A percentile compares a stretch with the other conserved stretches of the same genome.
phyloP scores from a whole-genome alignment of 176 grass and related monocot species.

The Carex myosuroides region DNA sequence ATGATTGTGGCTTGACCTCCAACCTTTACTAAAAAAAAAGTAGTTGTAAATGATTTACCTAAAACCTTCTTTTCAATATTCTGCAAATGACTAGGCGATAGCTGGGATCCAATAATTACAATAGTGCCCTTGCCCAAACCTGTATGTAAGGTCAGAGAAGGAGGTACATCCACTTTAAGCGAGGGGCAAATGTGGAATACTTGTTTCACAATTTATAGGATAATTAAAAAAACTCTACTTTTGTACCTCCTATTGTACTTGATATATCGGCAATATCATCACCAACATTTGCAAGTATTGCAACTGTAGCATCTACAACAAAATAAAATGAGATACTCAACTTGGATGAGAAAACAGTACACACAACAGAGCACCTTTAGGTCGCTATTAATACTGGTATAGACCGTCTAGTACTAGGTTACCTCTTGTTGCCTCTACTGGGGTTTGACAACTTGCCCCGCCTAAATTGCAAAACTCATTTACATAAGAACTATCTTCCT shows the following conservation, averaged over 20 bases:
- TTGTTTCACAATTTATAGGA: neutral
- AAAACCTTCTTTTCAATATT: constrained; percentile 47
- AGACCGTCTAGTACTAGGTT: neutral
- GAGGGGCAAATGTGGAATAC: neutral
- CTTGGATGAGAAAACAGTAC: neutral
- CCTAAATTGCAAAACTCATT: constrained; percentile 12
- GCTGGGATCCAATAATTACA: constrained; percentile 46
- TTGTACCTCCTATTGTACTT: constrained; percentile 43
- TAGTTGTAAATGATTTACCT: constrained; percentile 38
- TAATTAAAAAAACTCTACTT: constrained; percentile 23
- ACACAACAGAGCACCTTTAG: neutral
- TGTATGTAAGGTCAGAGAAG: constrained; percentile 26
- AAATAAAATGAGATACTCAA: neutral
- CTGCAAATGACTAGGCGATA: constrained; percentile 42
- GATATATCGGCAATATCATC: constrained; percentile 43
- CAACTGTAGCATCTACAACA: constrained; percentile 39
- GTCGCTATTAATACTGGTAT: neutral
- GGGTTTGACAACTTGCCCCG: neutral
- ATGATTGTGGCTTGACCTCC: neutral
- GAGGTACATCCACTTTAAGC: neutral
- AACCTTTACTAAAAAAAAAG: too few relatives aligned
- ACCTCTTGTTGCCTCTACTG: constrained; percentile 24
- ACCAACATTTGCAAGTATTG: constrained; percentile 34
- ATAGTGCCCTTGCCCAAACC: constrained; percentile 39
- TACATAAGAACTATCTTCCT: constrained; percentile 19